Base-by-base conservation (phyloP, 768 basidiomycete genomes). In the Collybiopsis confluens region DNA sequence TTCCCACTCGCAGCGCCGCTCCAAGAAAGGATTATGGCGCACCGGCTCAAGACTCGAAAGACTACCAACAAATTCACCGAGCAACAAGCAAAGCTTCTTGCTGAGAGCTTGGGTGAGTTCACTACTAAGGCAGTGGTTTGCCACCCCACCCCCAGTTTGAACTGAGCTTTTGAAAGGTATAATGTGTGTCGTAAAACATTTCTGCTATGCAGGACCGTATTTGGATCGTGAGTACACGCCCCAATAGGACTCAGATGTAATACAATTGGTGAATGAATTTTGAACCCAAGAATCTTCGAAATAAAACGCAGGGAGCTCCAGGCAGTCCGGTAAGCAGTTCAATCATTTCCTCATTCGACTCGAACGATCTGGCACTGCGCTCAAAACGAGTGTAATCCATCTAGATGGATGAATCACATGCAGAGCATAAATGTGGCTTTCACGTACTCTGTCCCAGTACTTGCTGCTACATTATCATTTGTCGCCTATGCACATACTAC, bases 131-230 rank as follows among this genome's bases (percentile, higher is more conserved):
- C n/a, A n/a, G n/a, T n/a, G n/a, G n/a, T n/a, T n/a, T n/a, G 11
- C 20, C 18, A 11, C 18, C 20, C 11, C 44, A 21, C 11, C 10
- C 4, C 2, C 16, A 4, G 24, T n/a, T 43, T 47, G 15, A 11
- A 54, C 36, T 23, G 13, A 43, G 20, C 21, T 3, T 48, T 36
- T 26, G 23, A 23, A 42, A 77, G 80, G 78, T 45, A 78, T 76
- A 1, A 87, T 88, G 84, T 76, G 83, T 3, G 76, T 87, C n/a
- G 81, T 90, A 51, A 88, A 88, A 64, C 86, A 83, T 60, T 90
- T 90, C 64, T 83, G 80, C 24, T 88, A 87, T 58, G 88, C 88
- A 67, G 58, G 73, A 1, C 83, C 86, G 0, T 88, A 86, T 66
- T 65, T 87, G 41, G 73, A 81, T 56, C 73, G 86, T 85, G 56